Evolutionary conservation across 2,329 filamentous ascomycete species (phyloP), one percentile per base, ranked within the genome.

Genomic region (Chaetomium globosum): DNA sequence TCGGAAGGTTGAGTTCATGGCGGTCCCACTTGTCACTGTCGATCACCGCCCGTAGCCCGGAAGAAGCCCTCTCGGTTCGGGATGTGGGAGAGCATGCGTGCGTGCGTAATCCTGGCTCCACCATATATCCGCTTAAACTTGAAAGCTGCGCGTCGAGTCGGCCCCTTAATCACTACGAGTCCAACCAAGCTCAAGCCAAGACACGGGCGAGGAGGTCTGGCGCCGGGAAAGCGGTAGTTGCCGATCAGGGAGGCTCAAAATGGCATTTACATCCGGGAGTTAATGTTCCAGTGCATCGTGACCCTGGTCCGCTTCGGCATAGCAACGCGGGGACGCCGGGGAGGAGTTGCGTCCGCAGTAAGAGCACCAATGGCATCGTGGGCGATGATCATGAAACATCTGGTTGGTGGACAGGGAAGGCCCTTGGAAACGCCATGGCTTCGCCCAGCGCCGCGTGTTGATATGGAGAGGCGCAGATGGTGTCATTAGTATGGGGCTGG

Each of bases 31-130:
- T n/a, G 23, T 23, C n/a, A 46, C 33, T 23, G 59, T 31, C 26
- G 36, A 54, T 54, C 49, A 61, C 36, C 36, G 59, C 19, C 10
- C 16, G 10, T 23, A n/a, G 10, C 33, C 36, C 12, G 26, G 26
- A 26, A 26, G n/a, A 46, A 48, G 6, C 28, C 21, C 13, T 33
- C 9, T 26, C 8, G 33, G 23, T 46, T 31, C 54, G 48, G 58
- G 53, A 61, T 54, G 63, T 65, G 63, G 57, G 59, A 53, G 56
- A 5, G 59, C 28, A 9, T 65, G 58, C 63, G 63, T 65, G 63
- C 28, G 16, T 65, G 58, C 63, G 63, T 65, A 51, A 65, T 52
- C 61, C 19, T 9, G 19, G 10, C 43, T 53, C 63, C 63, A 61
- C 63, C 19, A 1, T 26, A 28, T 54, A 48, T 46, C 43, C 31